Evolutionary conservation across 768 basidiomycete species (phyloP), one percentile per base, ranked within the genome.

Genomic region (Gautieria morchelliformis): DNA sequence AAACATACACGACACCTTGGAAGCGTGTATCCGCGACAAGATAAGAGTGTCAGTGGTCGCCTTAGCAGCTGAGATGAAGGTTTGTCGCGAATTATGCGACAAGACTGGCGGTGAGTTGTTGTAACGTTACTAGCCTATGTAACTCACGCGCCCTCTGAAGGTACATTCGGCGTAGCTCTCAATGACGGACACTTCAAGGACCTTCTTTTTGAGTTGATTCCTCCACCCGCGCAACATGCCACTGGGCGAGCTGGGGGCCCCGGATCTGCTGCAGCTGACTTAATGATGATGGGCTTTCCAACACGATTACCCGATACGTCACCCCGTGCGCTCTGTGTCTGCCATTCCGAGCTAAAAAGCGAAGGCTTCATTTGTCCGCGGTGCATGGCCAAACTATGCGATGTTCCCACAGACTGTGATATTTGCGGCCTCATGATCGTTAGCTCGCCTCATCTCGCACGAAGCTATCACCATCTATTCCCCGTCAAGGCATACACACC

Each of bases 271-370:
- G 80, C 85, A 0, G 85, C 90, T 0, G 95, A 98, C 71, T 75
- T 99, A 53, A 96, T 99, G 89, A 89, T 96, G 80, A 98, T 99
- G 92, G 96, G 96, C 9, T 99, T 99, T 71, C 96, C 96, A 1
- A 92, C 89, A 15, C 84, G 93, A 17, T 76, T 96, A 6, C 90
- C 94, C 0, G 87, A 89, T 63, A 82, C 83, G 10, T 88, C 86
- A 4, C 84, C 85, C 35, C 85, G 85, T 8, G 86, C 87, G 54
- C 75, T 98, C 19, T 99, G 96, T 65, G 90, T 84, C 7, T 99
- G 96, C 66, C 96, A 99, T 69, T 89, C 89, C 14, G 83, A 91
- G 62, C 75, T 99, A 70, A 92, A 89, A 70, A 86, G 85, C 68
- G 87, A 90, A 60, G 96, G 95, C 4, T 99, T 94, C 71, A 77